Evolutionary conservation across 306 rosid species (phyloP).

Genomic region (Morella rubra): DNA sequence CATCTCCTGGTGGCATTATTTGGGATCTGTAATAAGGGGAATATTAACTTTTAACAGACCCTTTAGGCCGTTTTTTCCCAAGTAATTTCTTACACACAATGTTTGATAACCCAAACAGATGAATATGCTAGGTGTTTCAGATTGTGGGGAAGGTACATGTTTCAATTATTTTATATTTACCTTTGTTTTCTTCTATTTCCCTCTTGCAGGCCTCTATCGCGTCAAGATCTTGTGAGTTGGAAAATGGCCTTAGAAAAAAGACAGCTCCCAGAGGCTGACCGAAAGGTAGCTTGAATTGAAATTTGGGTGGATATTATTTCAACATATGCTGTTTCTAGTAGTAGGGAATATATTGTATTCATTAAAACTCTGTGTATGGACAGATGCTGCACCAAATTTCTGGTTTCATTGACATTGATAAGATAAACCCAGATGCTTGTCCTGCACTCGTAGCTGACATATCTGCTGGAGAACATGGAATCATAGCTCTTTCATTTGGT

Average conservation of each 20-base stretch:
- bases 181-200: constrained; percentile 27
- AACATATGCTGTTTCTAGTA: constrained; percentile 28
- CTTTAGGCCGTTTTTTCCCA: not conserved
- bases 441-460: constrained; percentile 96
- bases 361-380: constrained; percentile 33
- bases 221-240: constrained; percentile 99
- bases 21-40: not conserved
- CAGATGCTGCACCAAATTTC: constrained; percentile 79
- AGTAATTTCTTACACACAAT: not conserved
- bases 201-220: constrained; percentile 78
- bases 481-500: constrained; percentile 96
- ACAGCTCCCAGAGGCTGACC: constrained; percentile 88
- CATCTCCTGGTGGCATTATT: not conserved
- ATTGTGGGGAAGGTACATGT: constrained; percentile 17
- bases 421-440: constrained; percentile 92
- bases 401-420: constrained; percentile 87
- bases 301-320: constrained; percentile 25
- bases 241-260: constrained; percentile 91
- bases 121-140: constrained; percentile 23
- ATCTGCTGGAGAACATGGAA: constrained; percentile 88
- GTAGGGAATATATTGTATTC: constrained; percentile 31
- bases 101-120: constrained; percentile 1
- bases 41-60: not conserved
- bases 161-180: constrained; percentile 14
- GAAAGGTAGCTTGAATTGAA: constrained; percentile 60